Evolutionary conservation across 2,329 filamentous ascomycete species (phyloP), one percentile per base, ranked within the genome.

Genomic region (Trichoderma brevicompactum): DNA sequence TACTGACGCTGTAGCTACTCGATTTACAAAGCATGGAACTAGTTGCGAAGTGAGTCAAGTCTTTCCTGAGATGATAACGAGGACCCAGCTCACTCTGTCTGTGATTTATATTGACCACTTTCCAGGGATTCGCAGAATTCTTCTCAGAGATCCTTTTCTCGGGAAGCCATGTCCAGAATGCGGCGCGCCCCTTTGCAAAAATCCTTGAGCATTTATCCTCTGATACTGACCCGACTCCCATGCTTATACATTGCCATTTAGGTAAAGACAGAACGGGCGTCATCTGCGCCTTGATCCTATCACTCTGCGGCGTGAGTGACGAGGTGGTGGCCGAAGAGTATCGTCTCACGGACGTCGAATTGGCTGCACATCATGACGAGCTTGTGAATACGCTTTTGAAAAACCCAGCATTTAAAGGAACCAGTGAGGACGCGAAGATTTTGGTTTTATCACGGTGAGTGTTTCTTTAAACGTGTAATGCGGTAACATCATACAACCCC

Each of bases 181-280:
- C 15, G 8, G 36, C 44, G 15, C 56, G 56, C 15, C 56, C 56
- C 3, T 60, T 41, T 32, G 56, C 56, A n/a, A 38, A 12, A 5
- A 60, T 60, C 13, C 56, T 60, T 38, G 44, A 60, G 15, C 56
- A 50, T 0, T 7, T 60, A 7, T 50, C 56, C 6, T 40, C 32
- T 7, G n/a, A 7, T 28, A 2, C 56, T 48, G n/a, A 28, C 13
- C 19, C 44, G 2, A 12, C 13, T 9, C 86, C 88, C 5, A 76
- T 89, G 9, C 79, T 92, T 5, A 79, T 92, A 10, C 90, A 93
- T 72, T 93, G 91, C 74, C 90, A 89, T 0, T 89, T 89, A 0
- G 91, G 91, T 7, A 93, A 93, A 76, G 91, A 94, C 74, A 82
- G 90, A 49, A 93, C 91, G 0, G 91, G 91, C 2, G 82, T 93